phyloP scores from a whole-genome alignment of 163 green algal genomes.

The Chlorella variabilis region DNA sequence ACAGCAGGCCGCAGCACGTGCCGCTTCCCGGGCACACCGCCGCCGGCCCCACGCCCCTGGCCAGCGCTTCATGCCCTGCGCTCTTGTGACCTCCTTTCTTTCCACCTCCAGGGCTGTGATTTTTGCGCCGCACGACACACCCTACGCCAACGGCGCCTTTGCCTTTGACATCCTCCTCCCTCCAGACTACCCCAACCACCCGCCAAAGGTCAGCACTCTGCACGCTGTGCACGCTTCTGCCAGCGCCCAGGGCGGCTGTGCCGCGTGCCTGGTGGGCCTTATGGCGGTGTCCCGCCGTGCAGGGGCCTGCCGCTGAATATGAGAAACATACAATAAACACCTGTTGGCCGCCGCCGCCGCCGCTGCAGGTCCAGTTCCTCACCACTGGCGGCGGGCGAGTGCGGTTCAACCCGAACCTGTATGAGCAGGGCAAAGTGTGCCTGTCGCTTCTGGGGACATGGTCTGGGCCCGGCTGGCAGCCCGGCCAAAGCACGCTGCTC shows the following conservation, averaged over 20 bases:
- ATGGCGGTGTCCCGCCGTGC: too few species aligned
- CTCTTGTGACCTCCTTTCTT: too few species aligned
- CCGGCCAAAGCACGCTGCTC: conserved; percentile 76
- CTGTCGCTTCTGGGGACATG: conserved; percentile 91
- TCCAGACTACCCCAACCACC: conserved; percentile 63
- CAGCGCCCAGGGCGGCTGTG: background rate
- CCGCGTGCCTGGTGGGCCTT: background rate
- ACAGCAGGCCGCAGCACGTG: too few species aligned
- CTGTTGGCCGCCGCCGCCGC: too few species aligned
- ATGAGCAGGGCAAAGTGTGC: conserved; percentile 68
- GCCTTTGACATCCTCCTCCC: conserved; percentile 81
- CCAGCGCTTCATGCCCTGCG: too few species aligned
- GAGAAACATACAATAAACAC: too few species aligned
- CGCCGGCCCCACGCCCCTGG: too few species aligned
- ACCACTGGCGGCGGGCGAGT: conserved; percentile 51
- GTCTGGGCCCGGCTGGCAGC: conserved; percentile 77
- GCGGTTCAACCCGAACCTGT: conserved; percentile 60
- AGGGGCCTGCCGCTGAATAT: too few species aligned
- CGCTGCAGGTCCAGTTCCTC: conserved; percentile 45
- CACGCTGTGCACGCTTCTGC: too few species aligned
- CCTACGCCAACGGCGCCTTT: conserved; percentile 74
- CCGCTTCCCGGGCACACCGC: too few species aligned
- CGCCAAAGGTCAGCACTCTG: conserved; percentile 37
- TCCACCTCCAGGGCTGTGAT: conserved; percentile 73
- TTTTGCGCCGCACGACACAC: conserved; percentile 63